Base-by-base conservation (phyloP, 1,139 yeast genomes). In the Candida sanyaensis region DNA sequence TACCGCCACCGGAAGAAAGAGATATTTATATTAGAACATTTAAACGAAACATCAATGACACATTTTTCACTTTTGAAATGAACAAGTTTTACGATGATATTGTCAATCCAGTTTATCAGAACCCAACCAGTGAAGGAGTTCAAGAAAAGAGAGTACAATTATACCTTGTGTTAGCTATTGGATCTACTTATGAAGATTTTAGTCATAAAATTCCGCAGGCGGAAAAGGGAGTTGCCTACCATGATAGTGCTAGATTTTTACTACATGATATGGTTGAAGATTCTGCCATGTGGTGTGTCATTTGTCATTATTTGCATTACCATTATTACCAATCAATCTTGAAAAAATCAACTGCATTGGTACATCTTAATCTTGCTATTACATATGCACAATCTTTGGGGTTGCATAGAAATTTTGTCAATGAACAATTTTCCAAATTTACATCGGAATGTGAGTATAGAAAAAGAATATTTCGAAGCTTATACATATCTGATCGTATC, bases 271-370 rank as follows among this genome's bases (percentile, higher is more conserved):
- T 64, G 1, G 62, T 63, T 11, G 73, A 72, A 44, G 77, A 73
- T 52, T 73, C 73, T 2, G 69, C 66, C 38, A 48, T 73, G 7
- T 75, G 80, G 78, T 55, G 71, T 21, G 73, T 75, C 1, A 73
- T 75, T 50, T 69, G 71, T 3, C 65, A 76, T 48, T 59, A 71
- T 38, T 57, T 77, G 39, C 61, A 68, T 27, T 69, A 64, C 50
- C 66, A 73, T 51, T 75, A 64, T 52, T 69, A 74, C 50, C 76
- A 73, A 47, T 55, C 65, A 26, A 63, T 62, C 13, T 68, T 75
- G n/a, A 65, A 68, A 42, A 64, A 74, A 50, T 67, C 69, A 44
- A 66, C 75, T 0, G 69, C 78, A 9, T 77, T 81, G 78, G 47
- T 55, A 23, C 63, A 60, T 50, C 47, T 67, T 30, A 63, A 65